Evolutionary conservation across 2,329 filamentous ascomycete genomes (phyloP).

Genomic region (Atkinsonella hypoxylon): DNA sequence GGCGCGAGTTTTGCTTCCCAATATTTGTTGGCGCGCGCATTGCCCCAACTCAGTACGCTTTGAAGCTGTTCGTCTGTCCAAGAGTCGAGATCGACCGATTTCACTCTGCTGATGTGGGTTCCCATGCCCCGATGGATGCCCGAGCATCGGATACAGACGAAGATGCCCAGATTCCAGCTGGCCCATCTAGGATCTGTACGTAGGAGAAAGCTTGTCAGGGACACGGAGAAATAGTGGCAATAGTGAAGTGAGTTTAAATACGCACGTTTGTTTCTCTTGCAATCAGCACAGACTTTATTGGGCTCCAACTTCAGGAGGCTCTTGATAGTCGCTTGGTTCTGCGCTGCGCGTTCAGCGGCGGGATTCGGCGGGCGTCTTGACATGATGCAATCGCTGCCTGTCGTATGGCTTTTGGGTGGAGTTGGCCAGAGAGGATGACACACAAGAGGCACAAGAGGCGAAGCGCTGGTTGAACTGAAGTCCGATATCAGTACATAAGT

Average conservation of each 20-base stretch:
- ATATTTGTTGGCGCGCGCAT: conserved; percentile 93
- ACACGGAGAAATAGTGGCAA: too few species aligned
- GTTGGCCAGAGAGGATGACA: conserved; percentile 5
- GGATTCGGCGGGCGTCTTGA: conserved; percentile 68
- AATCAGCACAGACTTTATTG: conserved; percentile 96
- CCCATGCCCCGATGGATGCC: conserved; percentile 98
- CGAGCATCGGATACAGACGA: conserved; percentile 95
- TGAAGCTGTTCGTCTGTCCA: conserved; percentile 98
- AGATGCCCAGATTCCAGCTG: conserved; percentile 96
- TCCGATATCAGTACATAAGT: not conserved
- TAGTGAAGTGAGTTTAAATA: conserved; percentile 8
- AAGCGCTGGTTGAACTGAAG: not conserved
- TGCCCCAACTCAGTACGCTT: conserved; percentile 91
- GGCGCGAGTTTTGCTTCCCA: conserved; percentile 92
- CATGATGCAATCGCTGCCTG: conserved; percentile 37
- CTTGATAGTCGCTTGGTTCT: conserved; percentile 92
- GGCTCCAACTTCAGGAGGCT: conserved; percentile 84
- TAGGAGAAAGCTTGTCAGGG: conserved; percentile 3
- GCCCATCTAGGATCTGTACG: conserved; percentile 86
- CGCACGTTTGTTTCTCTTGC: conserved; percentile 96
- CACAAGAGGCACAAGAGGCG: not conserved
- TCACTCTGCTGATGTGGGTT: conserved; percentile 95
- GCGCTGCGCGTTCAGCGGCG: conserved; percentile 75
- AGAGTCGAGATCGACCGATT: conserved; percentile 92
- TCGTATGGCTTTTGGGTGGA: not conserved